Conservation (phyloP, 148 eudicot species). For the Cornus suecica region DNA sequence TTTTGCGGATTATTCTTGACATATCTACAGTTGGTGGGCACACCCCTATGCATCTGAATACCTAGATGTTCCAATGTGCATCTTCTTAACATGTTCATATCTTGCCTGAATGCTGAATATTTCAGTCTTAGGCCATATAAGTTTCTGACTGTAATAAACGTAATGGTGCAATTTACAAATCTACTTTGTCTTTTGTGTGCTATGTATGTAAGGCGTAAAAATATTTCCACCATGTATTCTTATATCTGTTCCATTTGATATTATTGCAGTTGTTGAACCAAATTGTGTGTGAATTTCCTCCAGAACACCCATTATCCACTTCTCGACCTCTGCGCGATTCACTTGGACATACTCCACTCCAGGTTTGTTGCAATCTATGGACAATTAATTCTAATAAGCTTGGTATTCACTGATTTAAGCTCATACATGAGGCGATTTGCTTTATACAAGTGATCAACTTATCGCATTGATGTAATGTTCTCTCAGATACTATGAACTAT, state of each 20-base stretch:
- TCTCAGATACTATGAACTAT: background rate
- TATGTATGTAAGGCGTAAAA: background rate
- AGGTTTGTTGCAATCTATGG: slow-evolving; percentile 26
- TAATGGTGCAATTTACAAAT: background rate
- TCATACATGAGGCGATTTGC: background rate
- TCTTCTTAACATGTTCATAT: too few relatives aligned
- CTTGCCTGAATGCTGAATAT: background rate
- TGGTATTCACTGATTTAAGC: background rate
- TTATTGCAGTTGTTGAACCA: slow-evolving; percentile 55
- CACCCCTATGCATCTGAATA: background rate
- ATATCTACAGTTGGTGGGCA: background rate
- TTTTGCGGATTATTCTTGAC: too few relatives aligned
- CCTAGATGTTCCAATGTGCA: background rate
- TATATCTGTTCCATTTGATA: slow-evolving; percentile 1
- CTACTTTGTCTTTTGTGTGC: background rate
- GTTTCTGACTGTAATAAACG: background rate
- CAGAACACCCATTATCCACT: slow-evolving; percentile 56
- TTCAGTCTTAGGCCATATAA: background rate
- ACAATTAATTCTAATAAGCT: background rate
- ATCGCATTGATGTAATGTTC: background rate
- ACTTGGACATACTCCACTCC: slow-evolving; percentile 62
- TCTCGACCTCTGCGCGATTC: slow-evolving; percentile 60
- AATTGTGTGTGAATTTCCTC: slow-evolving; percentile 57
- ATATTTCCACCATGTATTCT: background rate
- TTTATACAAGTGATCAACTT: background rate